Evolutionary conservation across 352 stramenopile species (phyloP), one percentile per base, ranked within the genome.

Genomic region (Pythium sukuiense): DNA sequence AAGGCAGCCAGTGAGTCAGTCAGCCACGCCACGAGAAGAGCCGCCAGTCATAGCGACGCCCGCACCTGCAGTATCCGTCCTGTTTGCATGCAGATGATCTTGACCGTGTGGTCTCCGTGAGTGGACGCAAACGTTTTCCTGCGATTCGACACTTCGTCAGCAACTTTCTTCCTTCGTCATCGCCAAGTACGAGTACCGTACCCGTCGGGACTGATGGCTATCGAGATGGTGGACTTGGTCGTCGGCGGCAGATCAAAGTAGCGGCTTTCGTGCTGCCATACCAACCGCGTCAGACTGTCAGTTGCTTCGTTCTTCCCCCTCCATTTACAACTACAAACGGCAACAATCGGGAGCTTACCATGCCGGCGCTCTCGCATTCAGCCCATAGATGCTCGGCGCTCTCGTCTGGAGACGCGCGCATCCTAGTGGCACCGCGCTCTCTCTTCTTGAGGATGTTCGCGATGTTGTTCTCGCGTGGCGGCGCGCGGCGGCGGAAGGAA

Each of bases 71-170:
- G 68, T 39, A 97, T 87, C 63, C 83, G 81, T 6, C 83, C 73
- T 7, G 92, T 98, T 53, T 87, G 71, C 55, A 96, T 97, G 72
- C 90, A 97, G 50, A 98, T 97, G 56, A 99, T 98, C 81, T 99
- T 99, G 66, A 99, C 93, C 4, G 96, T 98, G 74, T 99, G 97
- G 76, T 99, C 97, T 39, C 97, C 97, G 71, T 99, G 97, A 0
- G 97, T 99, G 3, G 94, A 98, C 29, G 97, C 97, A 77, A 99
- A 97, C 11, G 82, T 93, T 80, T 93, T 93, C 52, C 87, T 94
- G 61, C 13, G 37, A 29, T 11, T 1, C 29, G 3, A 55, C 0
- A 59, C 43, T 43, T 53, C 45, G 6, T 35, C 49, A 20, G 18
- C 6, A 61, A 49, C 32, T 5, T 24, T 24, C 20, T 24, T 24